Percentiles rank a stretch among this genome's conserved stretches.
These are phyloP conservation scores for Farysia itapuensis DNA, from an alignment of 1,284 basidiomycete genomes.

Conservation along the genomic window DNA sequence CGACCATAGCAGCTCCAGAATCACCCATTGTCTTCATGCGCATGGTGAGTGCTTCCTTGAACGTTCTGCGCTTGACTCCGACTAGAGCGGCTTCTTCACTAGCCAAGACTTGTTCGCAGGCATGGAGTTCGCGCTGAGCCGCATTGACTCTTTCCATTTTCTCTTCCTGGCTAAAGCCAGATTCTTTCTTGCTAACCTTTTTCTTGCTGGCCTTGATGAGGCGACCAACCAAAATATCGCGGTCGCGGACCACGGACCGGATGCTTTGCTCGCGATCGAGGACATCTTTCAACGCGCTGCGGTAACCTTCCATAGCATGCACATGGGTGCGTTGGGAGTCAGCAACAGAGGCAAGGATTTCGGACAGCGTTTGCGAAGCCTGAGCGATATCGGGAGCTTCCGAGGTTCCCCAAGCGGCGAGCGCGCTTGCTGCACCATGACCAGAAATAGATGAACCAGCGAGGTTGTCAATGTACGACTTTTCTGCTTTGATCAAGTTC, in stretches of 20 bases:
- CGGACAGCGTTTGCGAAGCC: conserved; percentile 57
- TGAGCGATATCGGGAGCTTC: conserved; percentile 58
- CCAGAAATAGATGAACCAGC: conserved; percentile 31
- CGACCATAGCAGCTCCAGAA: conserved; percentile 60
- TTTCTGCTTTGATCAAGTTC: conserved; percentile 61
- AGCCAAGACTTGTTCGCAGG: conserved; percentile 60
- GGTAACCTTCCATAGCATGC: conserved; percentile 59
- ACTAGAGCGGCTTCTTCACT: conserved; percentile 59
- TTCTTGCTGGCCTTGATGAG: conserved; percentile 61
- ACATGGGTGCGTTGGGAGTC: conserved; percentile 60
- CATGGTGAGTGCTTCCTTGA: conserved; percentile 61
- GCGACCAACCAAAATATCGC: conserved; percentile 61
- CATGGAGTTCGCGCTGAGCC: conserved; percentile 60
- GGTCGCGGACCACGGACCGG: conserved; percentile 60
- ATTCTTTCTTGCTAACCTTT: conserved; percentile 47
- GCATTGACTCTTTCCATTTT: conserved; percentile 58
- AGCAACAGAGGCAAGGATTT: conserved; percentile 55
- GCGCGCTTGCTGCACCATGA: conserved; percentile 55
- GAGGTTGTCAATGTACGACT: conserved; percentile 55
- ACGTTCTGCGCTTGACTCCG: conserved; percentile 61
- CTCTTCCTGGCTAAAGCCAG: conserved; percentile 47
- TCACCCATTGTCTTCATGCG: conserved; percentile 61
- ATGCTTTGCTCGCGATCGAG: conserved; percentile 61
- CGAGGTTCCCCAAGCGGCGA: conserved; percentile 61
- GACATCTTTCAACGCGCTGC: conserved; percentile 61